Base-by-base conservation (phyloP, 352 stramenopile species). In the Blastocystis hominis region DNA sequence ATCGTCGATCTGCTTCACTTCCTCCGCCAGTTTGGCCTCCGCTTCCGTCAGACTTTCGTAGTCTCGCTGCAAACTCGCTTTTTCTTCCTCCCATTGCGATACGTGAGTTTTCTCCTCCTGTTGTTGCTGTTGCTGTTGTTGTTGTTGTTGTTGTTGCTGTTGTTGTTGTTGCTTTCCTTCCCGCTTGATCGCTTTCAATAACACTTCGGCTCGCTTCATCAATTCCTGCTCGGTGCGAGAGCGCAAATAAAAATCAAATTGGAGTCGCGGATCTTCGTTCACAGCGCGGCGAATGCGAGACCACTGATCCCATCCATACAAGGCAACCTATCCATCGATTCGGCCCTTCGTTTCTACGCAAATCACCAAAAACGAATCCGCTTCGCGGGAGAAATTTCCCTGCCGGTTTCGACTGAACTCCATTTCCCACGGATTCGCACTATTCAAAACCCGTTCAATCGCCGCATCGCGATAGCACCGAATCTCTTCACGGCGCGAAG, bases 401-500 rank as follows among this genome's bases (percentile, higher is more conserved):
- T 54, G 69, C 17, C 56, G 56, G 13, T 3, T 61, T 5, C 30
- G 20, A 53, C 38, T 3, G 9, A 86, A 15, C 24, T 38, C 20
- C 50, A 75, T 75, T 54, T 42, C 40, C 36, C 38, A 69, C 17
- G 75, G 56, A 55, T 75, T 70, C 0, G 30, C 53, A 10, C 40
- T 17, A 38, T 5, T 69, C 34, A 47, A 70, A 13, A 68, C 56
- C 62, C 70, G 69, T n/a, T 17, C 17, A 20, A 54, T 2, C 2
- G 62, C 56, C 15, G 70, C 9, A 17, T 86, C 75, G 20, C 53
- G 30, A 55, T 75, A 86, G 2, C 5, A 20, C 38, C 70, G 36
- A 17, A 95, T 93, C 75, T 95, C 91, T 64, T 92, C 84, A 20
- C 95, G 91, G 79, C 92, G 92, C 46, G 92, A 93, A 69, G 95